phyloP scores from a whole-genome alignment of 2,329 filamentous ascomycete species.

The Colletotrichum tropicicola region DNA sequence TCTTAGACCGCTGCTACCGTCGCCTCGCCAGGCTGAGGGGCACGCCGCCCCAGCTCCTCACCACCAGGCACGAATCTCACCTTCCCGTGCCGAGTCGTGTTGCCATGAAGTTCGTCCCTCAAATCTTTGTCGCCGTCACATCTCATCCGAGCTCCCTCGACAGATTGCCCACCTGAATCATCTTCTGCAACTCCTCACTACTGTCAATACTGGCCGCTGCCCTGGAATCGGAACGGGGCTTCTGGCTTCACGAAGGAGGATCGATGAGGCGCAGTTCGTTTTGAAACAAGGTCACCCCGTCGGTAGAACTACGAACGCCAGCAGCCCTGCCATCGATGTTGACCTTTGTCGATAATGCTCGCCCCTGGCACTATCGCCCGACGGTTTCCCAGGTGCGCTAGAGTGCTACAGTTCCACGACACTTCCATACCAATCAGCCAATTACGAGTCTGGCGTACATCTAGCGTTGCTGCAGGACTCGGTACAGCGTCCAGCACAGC shows the following conservation, averaged over 20 bases:
- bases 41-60: not conserved
- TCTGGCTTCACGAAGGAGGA: not conserved
- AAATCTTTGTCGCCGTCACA: not conserved
- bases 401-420: not conserved
- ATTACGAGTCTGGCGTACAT: not conserved
- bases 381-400: not conserved
- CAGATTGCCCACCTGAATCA: not conserved
- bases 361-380: not conserved
- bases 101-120: slow-evolving; percentile 1
- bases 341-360: not conserved
- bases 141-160: not conserved
- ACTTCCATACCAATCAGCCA: slow-evolving; percentile 2
- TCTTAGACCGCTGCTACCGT: not conserved
- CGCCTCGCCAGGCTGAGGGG: not conserved
- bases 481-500: slow-evolving; percentile 23
- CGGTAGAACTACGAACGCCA: not conserved
- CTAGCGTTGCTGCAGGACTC: slow-evolving; percentile 8
- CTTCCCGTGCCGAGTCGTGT: not conserved
- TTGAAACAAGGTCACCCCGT: slow-evolving; percentile 10
- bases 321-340: not conserved
- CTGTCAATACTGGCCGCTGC: not conserved
- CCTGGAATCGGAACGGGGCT: not conserved
- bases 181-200: not conserved
- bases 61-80: slow-evolving; percentile 7
- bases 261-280: slow-evolving; percentile 4